Conservation (phyloP, 805 yeast genomes). For the Metschnikowia santaceciliae region DNA sequence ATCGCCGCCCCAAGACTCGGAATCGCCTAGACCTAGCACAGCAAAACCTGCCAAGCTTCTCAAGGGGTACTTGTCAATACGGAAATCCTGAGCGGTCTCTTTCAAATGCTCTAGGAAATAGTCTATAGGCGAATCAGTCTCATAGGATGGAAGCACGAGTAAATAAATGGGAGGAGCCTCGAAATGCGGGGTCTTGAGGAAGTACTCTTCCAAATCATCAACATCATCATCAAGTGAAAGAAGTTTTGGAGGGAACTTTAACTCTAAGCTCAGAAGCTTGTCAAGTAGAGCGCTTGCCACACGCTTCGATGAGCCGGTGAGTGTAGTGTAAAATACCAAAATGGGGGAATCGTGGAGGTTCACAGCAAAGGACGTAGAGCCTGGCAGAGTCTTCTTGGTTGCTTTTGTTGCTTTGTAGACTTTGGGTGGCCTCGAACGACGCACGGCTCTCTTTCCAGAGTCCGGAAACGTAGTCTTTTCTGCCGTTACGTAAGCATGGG, state of each 20-base stretch:
- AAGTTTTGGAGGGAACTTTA: conserved; percentile 44
- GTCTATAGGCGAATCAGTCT: conserved; percentile 88
- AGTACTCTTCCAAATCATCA: conserved; percentile 79
- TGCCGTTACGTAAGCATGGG: conserved; percentile 30
- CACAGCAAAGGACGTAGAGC: conserved; percentile 29
- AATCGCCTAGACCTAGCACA: conserved; percentile 84
- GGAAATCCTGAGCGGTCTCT: conserved; percentile 80
- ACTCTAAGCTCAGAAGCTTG: conserved; percentile 27
- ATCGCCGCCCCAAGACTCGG: conserved; percentile 71
- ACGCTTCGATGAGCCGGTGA: conserved; percentile 78
- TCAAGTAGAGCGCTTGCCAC: conserved; percentile 54
- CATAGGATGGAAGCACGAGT: conserved; percentile 83
- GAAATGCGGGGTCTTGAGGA: conserved; percentile 55
- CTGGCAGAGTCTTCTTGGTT: conserved; percentile 31
- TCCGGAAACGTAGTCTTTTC: conserved; percentile 18
- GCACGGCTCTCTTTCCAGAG: conserved; percentile 9
- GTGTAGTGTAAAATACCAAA: conserved; percentile 73
- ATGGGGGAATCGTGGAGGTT: conserved; percentile 52
- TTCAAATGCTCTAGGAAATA: conserved; percentile 74
- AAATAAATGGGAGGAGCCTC: conserved; percentile 53
- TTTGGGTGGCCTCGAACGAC: conserved; percentile 35
- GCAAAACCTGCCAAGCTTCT: conserved; percentile 69
- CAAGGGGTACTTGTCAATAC: conserved; percentile 80
- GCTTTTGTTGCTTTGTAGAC: conserved; percentile 38
- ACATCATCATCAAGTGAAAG: conserved; percentile 75